Conservation (phyloP, 371 early-diverging fungal species). For the Mortierella sp. region DNA sequence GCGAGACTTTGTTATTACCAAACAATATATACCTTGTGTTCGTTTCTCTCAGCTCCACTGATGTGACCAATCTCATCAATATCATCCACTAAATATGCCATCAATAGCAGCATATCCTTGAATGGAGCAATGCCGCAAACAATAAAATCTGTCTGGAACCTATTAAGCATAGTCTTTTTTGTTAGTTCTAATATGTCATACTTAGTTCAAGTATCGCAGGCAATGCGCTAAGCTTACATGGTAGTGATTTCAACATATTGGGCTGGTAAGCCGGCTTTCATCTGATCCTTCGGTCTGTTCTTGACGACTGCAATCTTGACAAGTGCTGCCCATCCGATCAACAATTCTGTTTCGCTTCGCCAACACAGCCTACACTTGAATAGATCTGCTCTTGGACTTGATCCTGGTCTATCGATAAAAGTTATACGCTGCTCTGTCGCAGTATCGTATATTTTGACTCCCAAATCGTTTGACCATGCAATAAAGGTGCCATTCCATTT, state of each 20-base stretch:
- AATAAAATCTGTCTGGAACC: constrained; percentile 88
- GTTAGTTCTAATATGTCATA: constrained; percentile 21
- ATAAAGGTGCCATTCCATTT: constrained; percentile 87
- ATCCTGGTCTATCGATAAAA: constrained; percentile 84
- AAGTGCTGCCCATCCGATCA: constrained; percentile 95
- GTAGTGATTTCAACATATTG: constrained; percentile 84
- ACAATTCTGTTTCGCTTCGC: constrained; percentile 79
- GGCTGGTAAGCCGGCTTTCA: constrained; percentile 57
- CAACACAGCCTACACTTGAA: constrained; percentile 90
- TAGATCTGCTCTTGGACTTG: constrained; percentile 88
- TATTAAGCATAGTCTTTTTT: constrained; percentile 63
- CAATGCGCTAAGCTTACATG: constrained; percentile 59
- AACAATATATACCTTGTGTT: constrained; percentile 29
- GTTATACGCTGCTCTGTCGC: constrained; percentile 78
- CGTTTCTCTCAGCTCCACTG: constrained; percentile 39
- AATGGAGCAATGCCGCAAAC: constrained; percentile 92
- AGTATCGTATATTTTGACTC: constrained; percentile 88
- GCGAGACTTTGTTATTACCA: not conserved
- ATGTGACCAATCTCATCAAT: constrained; percentile 55
- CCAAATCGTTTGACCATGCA: constrained; percentile 95
- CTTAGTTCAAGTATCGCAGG: not conserved
- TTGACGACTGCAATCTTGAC: constrained; percentile 87
- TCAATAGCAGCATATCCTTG: constrained; percentile 77
- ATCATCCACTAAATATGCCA: constrained; percentile 76
- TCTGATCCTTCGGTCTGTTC: constrained; percentile 57